phyloP scores from a whole-genome alignment of 202 grass and related monocot genomes.

The Carex sylvatica region DNA sequence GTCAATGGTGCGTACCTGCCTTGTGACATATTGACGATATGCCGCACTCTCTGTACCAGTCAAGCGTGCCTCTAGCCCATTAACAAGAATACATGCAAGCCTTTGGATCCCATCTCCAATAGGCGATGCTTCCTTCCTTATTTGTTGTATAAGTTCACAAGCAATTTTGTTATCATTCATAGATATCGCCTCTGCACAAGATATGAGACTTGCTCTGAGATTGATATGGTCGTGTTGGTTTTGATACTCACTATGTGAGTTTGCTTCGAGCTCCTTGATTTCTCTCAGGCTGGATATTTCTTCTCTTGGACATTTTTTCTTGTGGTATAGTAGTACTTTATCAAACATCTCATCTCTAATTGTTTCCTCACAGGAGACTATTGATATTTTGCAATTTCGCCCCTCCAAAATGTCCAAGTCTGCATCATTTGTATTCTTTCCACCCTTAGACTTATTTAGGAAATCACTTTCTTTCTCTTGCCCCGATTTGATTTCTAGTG shows the following conservation, averaged over 20 bases:
- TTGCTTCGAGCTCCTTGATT: background rate
- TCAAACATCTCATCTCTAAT: constrained; percentile 46
- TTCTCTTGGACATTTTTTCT: background rate
- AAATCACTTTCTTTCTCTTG: background rate
- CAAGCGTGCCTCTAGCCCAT: constrained; percentile 26
- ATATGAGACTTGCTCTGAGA: background rate
- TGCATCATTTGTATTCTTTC: background rate
- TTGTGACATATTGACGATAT: too few species aligned
- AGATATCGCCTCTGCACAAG: constrained; percentile 34
- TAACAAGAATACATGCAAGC: constrained; percentile 14
- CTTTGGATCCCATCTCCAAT: constrained; percentile 26
- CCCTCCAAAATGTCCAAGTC: background rate
- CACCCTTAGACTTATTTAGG: background rate
- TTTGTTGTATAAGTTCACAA: constrained; percentile 22
- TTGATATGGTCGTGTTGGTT: background rate
- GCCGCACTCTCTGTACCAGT: constrained; percentile 2
- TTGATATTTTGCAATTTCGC: constrained; percentile 22
- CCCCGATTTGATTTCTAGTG: too few species aligned
- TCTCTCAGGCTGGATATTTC: background rate
- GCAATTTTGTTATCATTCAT: constrained; percentile 16
- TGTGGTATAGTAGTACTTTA: background rate
- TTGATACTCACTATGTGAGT: background rate
- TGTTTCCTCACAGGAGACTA: constrained; percentile 25
- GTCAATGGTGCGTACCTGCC: too few species aligned
- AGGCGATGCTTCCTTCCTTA: constrained; percentile 22